These are phyloP conservation scores for Aspergillus pseudoterreus DNA, from an alignment of 2,329 filamentous ascomycete genomes.

Conservation along the genomic window DNA sequence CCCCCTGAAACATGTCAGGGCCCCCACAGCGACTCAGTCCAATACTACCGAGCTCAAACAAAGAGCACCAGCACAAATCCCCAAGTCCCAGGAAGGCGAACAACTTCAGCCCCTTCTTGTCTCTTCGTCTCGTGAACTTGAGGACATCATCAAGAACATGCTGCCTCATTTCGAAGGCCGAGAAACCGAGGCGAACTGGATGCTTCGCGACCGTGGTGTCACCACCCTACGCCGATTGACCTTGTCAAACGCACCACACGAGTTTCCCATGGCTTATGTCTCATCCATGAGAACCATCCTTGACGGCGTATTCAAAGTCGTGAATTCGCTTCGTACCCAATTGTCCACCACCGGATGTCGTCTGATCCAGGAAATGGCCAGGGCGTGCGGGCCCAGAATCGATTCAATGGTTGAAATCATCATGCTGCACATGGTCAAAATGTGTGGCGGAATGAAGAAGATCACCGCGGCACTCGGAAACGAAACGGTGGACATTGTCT, in stretches of 20 bases:
- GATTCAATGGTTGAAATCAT: conserved; percentile 88
- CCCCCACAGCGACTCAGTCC: too few relatives aligned
- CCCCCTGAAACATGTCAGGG: too few relatives aligned
- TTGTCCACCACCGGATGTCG: conserved; percentile 82
- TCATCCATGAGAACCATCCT: conserved; percentile 67
- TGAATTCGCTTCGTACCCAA: conserved; percentile 81
- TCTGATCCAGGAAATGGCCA: conserved; percentile 79
- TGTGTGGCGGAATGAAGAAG: conserved; percentile 87
- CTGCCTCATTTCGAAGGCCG: conserved; percentile 75
- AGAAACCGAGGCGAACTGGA: conserved; percentile 89
- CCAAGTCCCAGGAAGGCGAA: conserved; percentile 54
- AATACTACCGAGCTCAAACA: too few relatives aligned
- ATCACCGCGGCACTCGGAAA: conserved; percentile 85
- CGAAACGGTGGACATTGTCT: conserved; percentile 71
- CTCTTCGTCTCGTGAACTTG: conserved; percentile 80
- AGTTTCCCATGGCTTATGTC: conserved; percentile 70
- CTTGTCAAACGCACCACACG: conserved; percentile 76
- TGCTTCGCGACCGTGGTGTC: conserved; percentile 76
- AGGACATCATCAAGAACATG: conserved; percentile 83
- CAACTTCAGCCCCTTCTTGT: conserved; percentile 76
- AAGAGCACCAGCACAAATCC: conserved; percentile 10
- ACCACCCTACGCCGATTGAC: conserved; percentile 72
- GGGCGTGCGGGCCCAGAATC: conserved; percentile 69
- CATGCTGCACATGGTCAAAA: conserved; percentile 83
- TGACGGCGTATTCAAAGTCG: conserved; percentile 83